These are phyloP conservation scores for Phytophthora meadii DNA, from an alignment of 352 stramenopile species.

Conservation along the genomic window DNA sequence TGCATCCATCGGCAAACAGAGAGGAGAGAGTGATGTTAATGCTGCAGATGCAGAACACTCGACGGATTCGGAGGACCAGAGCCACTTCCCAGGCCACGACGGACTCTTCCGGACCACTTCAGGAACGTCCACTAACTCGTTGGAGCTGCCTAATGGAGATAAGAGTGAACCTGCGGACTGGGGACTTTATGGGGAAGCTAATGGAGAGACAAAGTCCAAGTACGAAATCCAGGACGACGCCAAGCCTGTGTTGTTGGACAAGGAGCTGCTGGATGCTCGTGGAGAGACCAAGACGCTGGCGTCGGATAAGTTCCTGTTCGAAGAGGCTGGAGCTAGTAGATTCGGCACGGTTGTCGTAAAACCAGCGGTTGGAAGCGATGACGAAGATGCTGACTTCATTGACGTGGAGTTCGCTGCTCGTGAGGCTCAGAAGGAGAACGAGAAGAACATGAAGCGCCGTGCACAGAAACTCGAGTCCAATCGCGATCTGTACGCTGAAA, in stretches of 20 bases:
- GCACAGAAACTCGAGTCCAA: slow-evolving; percentile 80
- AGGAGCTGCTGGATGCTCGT: slow-evolving; percentile 50
- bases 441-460: slow-evolving; percentile 59
- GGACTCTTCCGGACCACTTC: slow-evolving; percentile 51
- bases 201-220: slow-evolving; percentile 34
- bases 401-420: slow-evolving; percentile 55
- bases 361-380: slow-evolving; percentile 13
- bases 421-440: slow-evolving; percentile 55
- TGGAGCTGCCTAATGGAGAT: slow-evolving; percentile 24
- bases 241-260: slow-evolving; percentile 58
- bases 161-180: slow-evolving; percentile 61
- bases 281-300: slow-evolving; percentile 43
- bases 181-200: slow-evolving; percentile 54
- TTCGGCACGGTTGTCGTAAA: slow-evolving; percentile 65
- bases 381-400: slow-evolving; percentile 57
- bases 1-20: slow-evolving; percentile 22
- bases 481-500: slow-evolving; percentile 73
- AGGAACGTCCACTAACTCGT: slow-evolving; percentile 31
- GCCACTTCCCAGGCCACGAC: slow-evolving; percentile 28
- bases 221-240: slow-evolving; percentile 57
- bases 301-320: slow-evolving; percentile 70
- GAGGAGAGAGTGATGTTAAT: slow-evolving; percentile 26
- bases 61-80: slow-evolving; percentile 36
- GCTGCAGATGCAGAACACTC: slow-evolving; percentile 22
- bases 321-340: slow-evolving; percentile 50